Conservation (phyloP, 441 rosid species). For the Heliophila coronopifolia region DNA sequence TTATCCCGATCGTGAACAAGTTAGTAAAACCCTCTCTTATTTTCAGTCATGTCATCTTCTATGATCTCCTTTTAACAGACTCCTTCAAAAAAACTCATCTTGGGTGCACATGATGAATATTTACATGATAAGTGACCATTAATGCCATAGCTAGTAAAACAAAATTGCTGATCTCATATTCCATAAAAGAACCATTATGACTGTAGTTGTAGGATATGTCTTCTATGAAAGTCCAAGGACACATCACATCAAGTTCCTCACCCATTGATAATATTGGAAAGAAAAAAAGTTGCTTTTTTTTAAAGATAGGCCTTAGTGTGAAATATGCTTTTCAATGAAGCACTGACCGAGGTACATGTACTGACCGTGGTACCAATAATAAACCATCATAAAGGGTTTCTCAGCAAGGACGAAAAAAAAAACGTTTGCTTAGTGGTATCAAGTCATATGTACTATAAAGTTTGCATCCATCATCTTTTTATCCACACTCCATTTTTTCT, state of each 20-base stretch:
- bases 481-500: conserved; percentile 25
- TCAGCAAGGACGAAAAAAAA: conserved; percentile 9
- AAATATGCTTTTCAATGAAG: no score
- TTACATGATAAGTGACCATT: neutral
- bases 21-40: conserved; percentile 21
- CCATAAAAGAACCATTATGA: conserved; percentile 21
- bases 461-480: conserved; percentile 26
- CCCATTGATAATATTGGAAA: neutral
- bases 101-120: neutral
- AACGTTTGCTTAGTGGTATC: conserved; percentile 23
- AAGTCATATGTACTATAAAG: conserved; percentile 23
- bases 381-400: conserved; percentile 8
- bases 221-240: conserved; percentile 18
- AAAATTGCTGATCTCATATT: conserved; percentile 22
- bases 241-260: conserved; percentile 24
- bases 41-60: neutral
- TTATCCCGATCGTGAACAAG: conserved; percentile 78
- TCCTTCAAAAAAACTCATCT: neutral
- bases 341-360: conserved; percentile 18
- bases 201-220: conserved; percentile 22
- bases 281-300: neutral
- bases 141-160: neutral
- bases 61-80: neutral
- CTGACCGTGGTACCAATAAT: conserved; percentile 31
- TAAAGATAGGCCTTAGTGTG: conserved; percentile 2